Percentiles rank a stretch among this genome's conserved stretches.
These are phyloP conservation scores for Tephrocybe rancida DNA, from an alignment of 768 basidiomycete genomes.

Conservation along the genomic window DNA sequence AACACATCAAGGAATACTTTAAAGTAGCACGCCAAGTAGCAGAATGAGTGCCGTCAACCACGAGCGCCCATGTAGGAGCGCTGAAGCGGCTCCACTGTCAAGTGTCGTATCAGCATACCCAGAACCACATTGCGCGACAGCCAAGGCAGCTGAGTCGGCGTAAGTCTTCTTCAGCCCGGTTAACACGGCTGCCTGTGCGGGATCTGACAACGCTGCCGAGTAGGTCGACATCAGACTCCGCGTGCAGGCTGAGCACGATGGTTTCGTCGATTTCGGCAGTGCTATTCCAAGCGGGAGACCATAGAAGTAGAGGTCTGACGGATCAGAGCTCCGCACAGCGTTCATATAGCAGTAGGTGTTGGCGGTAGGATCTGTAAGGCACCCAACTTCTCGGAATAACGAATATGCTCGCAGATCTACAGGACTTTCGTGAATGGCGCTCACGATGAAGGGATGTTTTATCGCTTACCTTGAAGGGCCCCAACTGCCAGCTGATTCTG, in stretches of 20 bases:
- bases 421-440: background rate
- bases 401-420: constrained; percentile 64
- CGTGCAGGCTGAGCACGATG: constrained; percentile 68
- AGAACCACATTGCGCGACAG: constrained; percentile 52
- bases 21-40: constrained; percentile 6
- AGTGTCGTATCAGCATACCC: constrained; percentile 39
- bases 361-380: constrained; percentile 55
- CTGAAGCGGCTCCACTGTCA: constrained; percentile 1
- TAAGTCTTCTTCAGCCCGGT: constrained; percentile 47
- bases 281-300: constrained; percentile 59
- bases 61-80: constrained; percentile 1
- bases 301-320: constrained; percentile 77
- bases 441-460: background rate
- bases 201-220: constrained; percentile 40
- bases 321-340: constrained; percentile 56
- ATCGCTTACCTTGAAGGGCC: constrained; percentile 55
- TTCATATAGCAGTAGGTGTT: constrained; percentile 76
- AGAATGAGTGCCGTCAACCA: constrained; percentile 8
- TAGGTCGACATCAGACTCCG: constrained; percentile 60
- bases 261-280: constrained; percentile 50
- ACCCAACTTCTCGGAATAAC: constrained; percentile 63
- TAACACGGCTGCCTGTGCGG: constrained; percentile 17
- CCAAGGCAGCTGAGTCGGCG: constrained; percentile 42
- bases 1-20: constrained; percentile 5
- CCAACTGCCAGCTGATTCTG: constrained; percentile 52